Conservation (phyloP, 176 grass and related monocot genomes). For the Chloris gayana region DNA sequence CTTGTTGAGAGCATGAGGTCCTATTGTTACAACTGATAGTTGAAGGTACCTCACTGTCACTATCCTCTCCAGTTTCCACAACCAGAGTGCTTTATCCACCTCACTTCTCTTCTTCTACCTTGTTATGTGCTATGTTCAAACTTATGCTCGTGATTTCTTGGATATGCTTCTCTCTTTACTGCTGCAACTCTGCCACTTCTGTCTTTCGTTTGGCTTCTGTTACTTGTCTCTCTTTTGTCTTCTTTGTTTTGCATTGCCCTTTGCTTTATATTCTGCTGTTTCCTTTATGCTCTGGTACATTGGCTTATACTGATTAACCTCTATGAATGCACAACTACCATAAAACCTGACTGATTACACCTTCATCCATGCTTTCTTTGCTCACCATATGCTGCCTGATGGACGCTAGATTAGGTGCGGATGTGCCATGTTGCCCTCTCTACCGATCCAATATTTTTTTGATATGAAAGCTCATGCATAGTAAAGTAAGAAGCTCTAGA, state of each 20-base stretch:
- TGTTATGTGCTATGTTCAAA: background rate
- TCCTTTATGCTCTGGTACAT: too few relatives aligned
- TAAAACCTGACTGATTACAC: background rate
- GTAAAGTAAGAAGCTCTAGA: background rate
- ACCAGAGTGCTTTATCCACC: background rate
- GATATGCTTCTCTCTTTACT: background rate
- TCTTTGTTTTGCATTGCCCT: background rate
- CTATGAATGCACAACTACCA: background rate
- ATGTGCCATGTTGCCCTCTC: background rate
- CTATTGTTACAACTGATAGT: background rate
- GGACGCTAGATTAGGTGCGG: background rate
- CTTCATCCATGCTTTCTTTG: background rate
- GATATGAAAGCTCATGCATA: background rate
- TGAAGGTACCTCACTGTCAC: background rate
- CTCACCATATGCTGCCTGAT: background rate
- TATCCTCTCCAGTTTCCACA: background rate
- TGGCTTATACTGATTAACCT: slow-evolving; percentile 2
- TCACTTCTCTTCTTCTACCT: background rate
- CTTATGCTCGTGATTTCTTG: background rate
- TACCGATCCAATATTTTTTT: slow-evolving; percentile 1
- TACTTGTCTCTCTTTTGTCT: background rate
- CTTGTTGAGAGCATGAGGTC: background rate
- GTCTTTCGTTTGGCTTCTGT: background rate
- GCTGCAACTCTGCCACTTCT: background rate
- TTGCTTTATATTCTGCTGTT: background rate